Evolutionary conservation across 1,284 basidiomycete genomes (phyloP).

Genomic region (Sporisorium graminicola): DNA sequence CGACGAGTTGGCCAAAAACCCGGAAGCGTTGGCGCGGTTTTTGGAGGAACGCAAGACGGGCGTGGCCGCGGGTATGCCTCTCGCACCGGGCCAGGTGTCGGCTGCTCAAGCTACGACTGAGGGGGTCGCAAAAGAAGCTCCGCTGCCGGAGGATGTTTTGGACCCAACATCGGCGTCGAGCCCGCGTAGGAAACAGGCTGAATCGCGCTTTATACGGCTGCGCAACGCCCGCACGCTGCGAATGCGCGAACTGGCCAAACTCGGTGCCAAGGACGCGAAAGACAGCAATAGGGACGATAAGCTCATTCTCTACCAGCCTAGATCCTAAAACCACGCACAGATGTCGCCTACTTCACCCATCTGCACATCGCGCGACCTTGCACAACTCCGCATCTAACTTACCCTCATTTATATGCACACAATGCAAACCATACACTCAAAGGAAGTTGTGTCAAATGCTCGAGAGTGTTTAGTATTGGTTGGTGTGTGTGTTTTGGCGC

Average conservation of each 20-base stretch:
- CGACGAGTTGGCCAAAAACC: conserved; percentile 43
- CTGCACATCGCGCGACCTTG: background rate
- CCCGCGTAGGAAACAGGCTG: conserved; percentile 30
- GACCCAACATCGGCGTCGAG: background rate
- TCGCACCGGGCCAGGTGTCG: conserved; percentile 59
- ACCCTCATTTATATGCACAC: background rate
- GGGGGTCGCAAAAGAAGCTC: background rate
- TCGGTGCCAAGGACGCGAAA: conserved; percentile 51
- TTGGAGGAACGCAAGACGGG: conserved; percentile 57
- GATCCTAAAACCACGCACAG: no score
- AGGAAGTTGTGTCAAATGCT: conserved; percentile 19
- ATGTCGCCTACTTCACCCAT: no score
- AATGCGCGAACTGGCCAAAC: conserved; percentile 53
- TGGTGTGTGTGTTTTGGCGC: conserved; percentile 2
- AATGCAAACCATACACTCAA: background rate
- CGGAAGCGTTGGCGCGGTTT: conserved; percentile 57
- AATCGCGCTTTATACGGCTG: conserved; percentile 47
- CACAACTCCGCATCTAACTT: background rate
- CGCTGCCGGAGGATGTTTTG: conserved; percentile 16
- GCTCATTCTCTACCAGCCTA: conserved; percentile 42
- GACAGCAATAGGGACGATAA: conserved; percentile 11
- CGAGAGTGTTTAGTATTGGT: conserved; percentile 11
- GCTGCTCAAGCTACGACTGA: background rate
- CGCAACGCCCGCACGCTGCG: conserved; percentile 42
- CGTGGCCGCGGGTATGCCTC: conserved; percentile 61